Evolutionary conservation across 108 stramenopile species (phyloP).

Genomic region (Cylindrotheca fusiformis): DNA sequence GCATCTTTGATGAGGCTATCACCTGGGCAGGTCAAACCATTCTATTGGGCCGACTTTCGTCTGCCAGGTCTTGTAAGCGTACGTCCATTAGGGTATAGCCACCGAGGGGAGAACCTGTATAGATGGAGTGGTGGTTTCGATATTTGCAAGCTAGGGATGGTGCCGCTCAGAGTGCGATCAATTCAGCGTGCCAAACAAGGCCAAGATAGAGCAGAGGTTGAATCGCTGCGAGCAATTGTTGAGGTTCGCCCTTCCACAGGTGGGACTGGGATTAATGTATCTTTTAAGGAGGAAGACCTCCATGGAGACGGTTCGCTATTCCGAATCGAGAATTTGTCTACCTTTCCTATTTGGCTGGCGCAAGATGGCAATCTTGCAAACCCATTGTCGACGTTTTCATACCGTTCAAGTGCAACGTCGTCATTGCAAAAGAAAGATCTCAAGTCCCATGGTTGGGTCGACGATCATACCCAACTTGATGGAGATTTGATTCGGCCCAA

Average conservation of each 20-base stretch:
- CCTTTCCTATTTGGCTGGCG: slow-evolving; percentile 64
- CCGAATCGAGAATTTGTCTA: slow-evolving; percentile 65
- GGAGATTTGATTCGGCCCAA: slow-evolving; percentile 47
- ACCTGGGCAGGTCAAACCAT: slow-evolving; percentile 43
- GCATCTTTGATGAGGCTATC: slow-evolving; percentile 24
- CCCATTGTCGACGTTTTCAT: slow-evolving; percentile 13
- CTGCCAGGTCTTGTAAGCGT: slow-evolving; percentile 59
- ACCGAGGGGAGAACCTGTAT: slow-evolving; percentile 11
- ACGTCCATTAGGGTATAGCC: slow-evolving; percentile 19
- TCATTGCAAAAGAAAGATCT: neutral
- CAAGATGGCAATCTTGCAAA: slow-evolving; percentile 71
- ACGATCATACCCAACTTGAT: slow-evolving; percentile 18
- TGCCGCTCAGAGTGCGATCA: slow-evolving; percentile 46
- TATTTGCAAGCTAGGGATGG: slow-evolving; percentile 59
- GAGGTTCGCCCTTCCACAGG: slow-evolving; percentile 68
- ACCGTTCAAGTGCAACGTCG: neutral
- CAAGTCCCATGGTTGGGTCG: neutral
- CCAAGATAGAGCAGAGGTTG: slow-evolving; percentile 2
- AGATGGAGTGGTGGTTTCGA: slow-evolving; percentile 80
- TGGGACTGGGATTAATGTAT: slow-evolving; percentile 58
- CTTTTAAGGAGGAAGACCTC: slow-evolving; percentile 59
- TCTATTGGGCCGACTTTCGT: slow-evolving; percentile 64
- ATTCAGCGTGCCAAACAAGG: neutral
- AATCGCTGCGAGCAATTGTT: slow-evolving; percentile 29
- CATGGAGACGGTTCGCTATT: slow-evolving; percentile 57